phyloP scores from a whole-genome alignment of 495 filamentous ascomycete genomes.

The Hyaloscypha variabilis region DNA sequence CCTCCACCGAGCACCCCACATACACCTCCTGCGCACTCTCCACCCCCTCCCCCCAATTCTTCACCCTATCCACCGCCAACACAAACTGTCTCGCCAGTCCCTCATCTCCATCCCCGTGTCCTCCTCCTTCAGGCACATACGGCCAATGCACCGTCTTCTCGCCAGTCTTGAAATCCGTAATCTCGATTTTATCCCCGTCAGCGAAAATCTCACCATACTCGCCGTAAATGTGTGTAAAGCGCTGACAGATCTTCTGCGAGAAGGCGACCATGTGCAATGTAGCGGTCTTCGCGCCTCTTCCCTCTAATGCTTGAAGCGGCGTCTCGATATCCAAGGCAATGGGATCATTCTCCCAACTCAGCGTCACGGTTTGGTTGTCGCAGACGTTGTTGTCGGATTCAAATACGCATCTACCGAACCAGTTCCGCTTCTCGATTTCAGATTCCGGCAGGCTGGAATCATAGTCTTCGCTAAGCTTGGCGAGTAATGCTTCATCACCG shows the following conservation, averaged over 20 bases:
- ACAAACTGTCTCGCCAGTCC: constrained; percentile 83
- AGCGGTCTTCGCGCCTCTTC: constrained; percentile 76
- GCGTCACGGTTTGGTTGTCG: constrained; percentile 87
- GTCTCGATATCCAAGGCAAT: constrained; percentile 20
- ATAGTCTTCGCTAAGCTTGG: constrained; percentile 70
- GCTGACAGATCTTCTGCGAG: constrained; percentile 82
- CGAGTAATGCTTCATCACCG: constrained; percentile 48
- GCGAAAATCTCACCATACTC: constrained; percentile 83
- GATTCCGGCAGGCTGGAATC: constrained; percentile 45
- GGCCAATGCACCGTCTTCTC: constrained; percentile 55
- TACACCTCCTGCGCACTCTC: constrained; percentile 72
- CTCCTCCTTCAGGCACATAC: constrained; percentile 50
- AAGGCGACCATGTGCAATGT: constrained; percentile 92
- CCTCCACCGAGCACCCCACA: constrained; percentile 81
- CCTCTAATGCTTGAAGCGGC: constrained; percentile 30
- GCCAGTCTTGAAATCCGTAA: constrained; percentile 65
- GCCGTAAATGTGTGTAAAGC: constrained; percentile 83
- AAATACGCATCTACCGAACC: constrained; percentile 95
- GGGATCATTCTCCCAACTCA: constrained; percentile 77
- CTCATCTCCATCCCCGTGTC: constrained; percentile 85
- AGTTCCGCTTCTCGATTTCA: constrained; percentile 65
- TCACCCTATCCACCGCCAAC: constrained; percentile 77
- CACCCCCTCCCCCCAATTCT: constrained; percentile 66
- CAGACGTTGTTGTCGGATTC: constrained; percentile 89
- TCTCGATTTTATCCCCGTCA: constrained; percentile 64